Base-by-base conservation (phyloP, 768 basidiomycete genomes). In the Lentinula detonsa region DNA sequence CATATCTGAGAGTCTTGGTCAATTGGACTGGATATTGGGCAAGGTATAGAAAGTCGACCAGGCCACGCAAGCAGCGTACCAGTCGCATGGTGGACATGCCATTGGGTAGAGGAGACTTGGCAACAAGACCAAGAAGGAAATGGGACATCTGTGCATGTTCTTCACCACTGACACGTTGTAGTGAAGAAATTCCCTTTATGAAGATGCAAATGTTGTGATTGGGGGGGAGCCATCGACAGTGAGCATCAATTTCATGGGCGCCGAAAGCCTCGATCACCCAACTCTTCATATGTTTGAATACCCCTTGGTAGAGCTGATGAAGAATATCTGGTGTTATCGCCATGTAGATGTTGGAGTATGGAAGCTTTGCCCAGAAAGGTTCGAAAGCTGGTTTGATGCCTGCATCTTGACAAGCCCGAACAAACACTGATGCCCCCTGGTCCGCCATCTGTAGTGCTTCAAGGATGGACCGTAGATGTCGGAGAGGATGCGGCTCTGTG, bases 21-120 rank as follows among this genome's bases (percentile, higher is more conserved):
- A 10, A 5, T 5, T 5, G 35, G 10, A 37, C 10, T 5, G 35
- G 10, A 37, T 37, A 37, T 10, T 37, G 35, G 35, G 35, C 35
- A 37, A 37, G 35, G 5, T 37, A 37, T 5, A 15, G 60, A 58
- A 77, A 78, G 59, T 78, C 70, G 1, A 74, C 61, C 0, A 75
- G 37, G 0, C 68, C 70, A 68, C 9, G 62, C 57, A 13, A 69
- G 70, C 5, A 40, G 49, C 13, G 5, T 37, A 72, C 7, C 2
- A 66, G 60, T 2, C 39, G 15, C 10, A 15, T 9, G 2, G 64
- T 28, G 5, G 59, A 57, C 6, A 34, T 43, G 11, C 39, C 37
- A 10, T 49, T 40, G 1, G 60, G 59, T 0, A 66, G 49, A 9
- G 42, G 65, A 13, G 68, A 4, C 34, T 67, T 65, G 6, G 69